Conservation (phyloP, 163 green algal species). For the Volvox carteri region DNA sequence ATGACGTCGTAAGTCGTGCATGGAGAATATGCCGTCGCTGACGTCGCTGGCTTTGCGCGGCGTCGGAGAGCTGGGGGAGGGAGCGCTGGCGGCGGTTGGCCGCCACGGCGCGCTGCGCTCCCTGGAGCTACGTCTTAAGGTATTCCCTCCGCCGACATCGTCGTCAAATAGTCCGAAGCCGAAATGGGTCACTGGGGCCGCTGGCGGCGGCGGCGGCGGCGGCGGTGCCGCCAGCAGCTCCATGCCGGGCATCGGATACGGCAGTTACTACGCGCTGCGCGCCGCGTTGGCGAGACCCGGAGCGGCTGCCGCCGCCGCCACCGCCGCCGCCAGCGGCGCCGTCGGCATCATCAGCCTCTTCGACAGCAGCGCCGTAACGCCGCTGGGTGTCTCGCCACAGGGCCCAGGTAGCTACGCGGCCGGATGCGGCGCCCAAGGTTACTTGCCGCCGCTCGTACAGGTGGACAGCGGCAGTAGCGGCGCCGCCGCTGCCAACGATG, state of each 20-base stretch:
- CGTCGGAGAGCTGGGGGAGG: background rate
- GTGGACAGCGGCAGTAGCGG: background rate
- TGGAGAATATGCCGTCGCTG: constrained; percentile 12
- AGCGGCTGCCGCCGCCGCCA: too few species aligned
- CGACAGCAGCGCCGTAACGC: background rate
- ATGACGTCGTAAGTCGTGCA: constrained; percentile 19
- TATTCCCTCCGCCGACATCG: background rate
- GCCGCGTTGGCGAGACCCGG: background rate
- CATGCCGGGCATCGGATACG: background rate
- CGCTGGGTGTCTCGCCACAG: constrained; percentile 13
- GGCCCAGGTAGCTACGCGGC: background rate
- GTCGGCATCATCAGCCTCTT: too few species aligned
- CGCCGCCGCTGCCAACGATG: background rate
- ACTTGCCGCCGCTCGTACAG: background rate
- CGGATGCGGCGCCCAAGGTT: background rate
- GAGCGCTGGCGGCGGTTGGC: background rate
- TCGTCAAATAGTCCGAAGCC: too few species aligned
- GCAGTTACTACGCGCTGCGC: constrained; percentile 13
- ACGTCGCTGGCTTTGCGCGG: background rate
- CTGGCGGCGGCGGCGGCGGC: background rate
- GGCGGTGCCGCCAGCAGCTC: background rate
- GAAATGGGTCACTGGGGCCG: too few species aligned
- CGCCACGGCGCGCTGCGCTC: background rate
- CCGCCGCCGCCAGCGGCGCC: too few species aligned
- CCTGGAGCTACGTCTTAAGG: constrained; percentile 31